Base-by-base conservation (phyloP, 2,329 filamentous ascomycete species). In the Cordyceps cicadae region DNA sequence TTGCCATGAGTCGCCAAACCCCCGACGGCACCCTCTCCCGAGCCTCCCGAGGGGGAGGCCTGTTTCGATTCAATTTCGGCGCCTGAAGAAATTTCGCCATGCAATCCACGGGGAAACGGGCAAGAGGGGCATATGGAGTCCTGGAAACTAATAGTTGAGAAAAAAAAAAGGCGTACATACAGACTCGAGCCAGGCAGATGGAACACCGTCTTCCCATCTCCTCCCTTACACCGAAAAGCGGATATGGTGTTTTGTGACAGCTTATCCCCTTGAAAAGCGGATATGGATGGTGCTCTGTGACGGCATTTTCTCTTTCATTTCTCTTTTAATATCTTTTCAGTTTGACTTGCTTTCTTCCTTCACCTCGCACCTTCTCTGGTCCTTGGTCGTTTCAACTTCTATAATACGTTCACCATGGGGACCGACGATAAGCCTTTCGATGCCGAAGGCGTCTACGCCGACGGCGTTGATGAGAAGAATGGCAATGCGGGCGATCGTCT, bases 401-500 rank as follows among this genome's bases (percentile, higher is more conserved):
- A 49, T 26, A 37, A 15, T 6, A 29, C 32, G 19, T 9, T 8
- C 6, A 45, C 17, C 12, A 57, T 55, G 48, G 21, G 19, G 34
- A 48, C 39, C 17, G 60, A 59, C 51, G 43, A 59, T 32, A 59
- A 59, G 54, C 45, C 17, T 5, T 24, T n/a, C 19, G 52, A 53
- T 26, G 26, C 58, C 41, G n/a, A 24, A 21, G 57, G 37, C 32
- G 57, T 59, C 32, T 34, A 55, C 12, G 59, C 54, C 43, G 59
- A 59, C 32, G 46, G 66, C 64, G 62, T 68, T 66, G 64, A 67
- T 66, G 58, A 67, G 63, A 58, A 71, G 63, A 66, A 69, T 64
- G 63, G 68, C 61, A 68, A 70, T 60, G 63, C 62, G 2, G 61
- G 67, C 32, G 77, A 79, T 66, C 71, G 74, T 32, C 67, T 67